A percentile compares a stretch with the other conserved stretches of the same genome.
Evolutionary conservation across 163 green algal species (phyloP).

Genomic region (Trebouxia gelatinosa): DNA sequence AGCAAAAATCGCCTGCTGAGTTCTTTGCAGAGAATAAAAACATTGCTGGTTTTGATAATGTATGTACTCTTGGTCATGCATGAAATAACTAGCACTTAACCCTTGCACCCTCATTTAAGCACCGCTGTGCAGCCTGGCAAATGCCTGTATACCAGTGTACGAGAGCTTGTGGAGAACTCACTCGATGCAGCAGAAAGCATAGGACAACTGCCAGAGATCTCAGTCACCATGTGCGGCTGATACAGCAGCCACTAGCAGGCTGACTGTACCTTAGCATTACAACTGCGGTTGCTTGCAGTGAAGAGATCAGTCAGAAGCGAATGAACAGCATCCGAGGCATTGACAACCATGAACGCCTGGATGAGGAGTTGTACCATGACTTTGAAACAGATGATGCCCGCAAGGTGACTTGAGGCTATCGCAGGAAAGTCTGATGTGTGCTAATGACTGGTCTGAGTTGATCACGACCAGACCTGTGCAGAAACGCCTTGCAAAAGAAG

Average conservation of each 20-base stretch:
- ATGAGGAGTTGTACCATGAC: conserved; percentile 92
- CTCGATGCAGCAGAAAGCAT: conserved; percentile 87
- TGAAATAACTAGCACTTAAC: background rate
- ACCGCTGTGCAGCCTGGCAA: conserved; percentile 95
- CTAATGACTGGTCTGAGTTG: background rate
- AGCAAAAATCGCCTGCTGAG: conserved; percentile 91
- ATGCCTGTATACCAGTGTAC: conserved; percentile 93
- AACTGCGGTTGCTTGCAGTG: conserved; percentile 49
- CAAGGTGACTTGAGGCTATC: background rate
- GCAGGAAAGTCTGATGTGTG: background rate
- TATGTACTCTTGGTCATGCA: conserved; percentile 43
- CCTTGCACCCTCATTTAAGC: background rate
- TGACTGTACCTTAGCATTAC: no score
- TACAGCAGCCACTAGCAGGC: background rate
- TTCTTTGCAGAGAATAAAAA: conserved; percentile 99
- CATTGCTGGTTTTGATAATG: conserved; percentile 99
- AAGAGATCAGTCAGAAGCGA: conserved; percentile 84
- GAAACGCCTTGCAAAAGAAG: conserved; percentile 80
- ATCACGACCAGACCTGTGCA: conserved; percentile 45
- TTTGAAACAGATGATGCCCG: conserved; percentile 79
- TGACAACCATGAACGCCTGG: conserved; percentile 73
- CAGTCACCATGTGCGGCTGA: conserved; percentile 79
- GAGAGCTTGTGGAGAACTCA: conserved; percentile 92
- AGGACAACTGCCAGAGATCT: conserved; percentile 74
- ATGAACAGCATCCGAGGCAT: conserved; percentile 87